Base-by-base conservation (phyloP, 2,329 filamentous ascomycete species). In the Sporothrix mexicana region DNA sequence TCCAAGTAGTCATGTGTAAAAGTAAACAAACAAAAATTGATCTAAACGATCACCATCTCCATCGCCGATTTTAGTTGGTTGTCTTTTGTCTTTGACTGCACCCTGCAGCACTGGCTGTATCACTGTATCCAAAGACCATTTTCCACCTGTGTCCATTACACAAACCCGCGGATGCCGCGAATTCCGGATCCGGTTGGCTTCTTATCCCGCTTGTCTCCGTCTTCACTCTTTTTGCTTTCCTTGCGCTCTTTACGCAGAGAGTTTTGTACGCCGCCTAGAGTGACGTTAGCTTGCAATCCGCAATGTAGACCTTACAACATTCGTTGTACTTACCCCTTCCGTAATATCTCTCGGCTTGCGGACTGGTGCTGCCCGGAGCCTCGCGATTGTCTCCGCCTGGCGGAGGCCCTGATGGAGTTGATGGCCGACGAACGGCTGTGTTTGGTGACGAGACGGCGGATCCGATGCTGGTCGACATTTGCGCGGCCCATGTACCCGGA, bases 181-280 rank as follows among this genome's bases (percentile, higher is more conserved):
- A 83, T 79, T 9, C 80, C 81, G 10, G 77, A 72, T 2, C 72
- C 64, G 1, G 51, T 62, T 0, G 79, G 76, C 77, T 83, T 84
- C 77, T 83, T 84, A 17, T 83, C 80, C 72, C 85, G 84, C 74
- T 83, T 83, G 72, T 86, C 81, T 72, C 81, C 78, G 73, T 85
- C 84, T 6, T 85, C 83, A 53, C 81, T 81, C 62, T 80, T 80
- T 75, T 85, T 85, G 47, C 85, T 85, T 47, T 86, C 84, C 74
- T 87, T 87, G 76, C 82, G 83, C 1, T 88, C 85, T 76, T 87
- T 85, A 3, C 83, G 83, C 0, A 83, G 78, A 43, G 82, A 78
- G 76, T 85, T 87, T 75, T 86, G 85, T 9, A 85, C 80, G 25
- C 85, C 84, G 20, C 85, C 86, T 84, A 76, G 23, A 64, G 69